Evolutionary conservation across 202 grass and related monocot genomes (phyloP).

Genomic region (Thinopyrum obtusiflorum): DNA sequence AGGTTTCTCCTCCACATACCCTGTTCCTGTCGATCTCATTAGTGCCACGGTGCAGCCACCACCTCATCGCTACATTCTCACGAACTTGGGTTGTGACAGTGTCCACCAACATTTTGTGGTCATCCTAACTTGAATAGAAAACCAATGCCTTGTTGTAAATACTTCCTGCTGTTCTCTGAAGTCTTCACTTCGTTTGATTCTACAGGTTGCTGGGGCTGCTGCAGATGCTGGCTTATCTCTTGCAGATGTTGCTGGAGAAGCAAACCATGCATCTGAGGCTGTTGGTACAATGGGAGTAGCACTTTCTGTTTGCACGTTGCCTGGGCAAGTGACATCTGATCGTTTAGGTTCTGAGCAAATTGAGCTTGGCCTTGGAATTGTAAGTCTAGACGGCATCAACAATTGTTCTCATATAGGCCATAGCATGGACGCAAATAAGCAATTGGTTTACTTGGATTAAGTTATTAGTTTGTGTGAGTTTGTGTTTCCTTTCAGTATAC

Average conservation of each 20-base stretch:
- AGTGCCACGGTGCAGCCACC: neutral
- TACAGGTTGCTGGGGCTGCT: slow-evolving; percentile 94
- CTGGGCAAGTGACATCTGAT: slow-evolving; percentile 93
- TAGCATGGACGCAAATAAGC: slow-evolving; percentile 9
- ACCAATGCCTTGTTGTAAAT: slow-evolving; percentile 15
- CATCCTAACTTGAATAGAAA: slow-evolving; percentile 7
- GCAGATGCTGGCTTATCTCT: slow-evolving; percentile 90
- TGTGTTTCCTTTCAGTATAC: slow-evolving; percentile 24
- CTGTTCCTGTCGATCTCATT: neutral
- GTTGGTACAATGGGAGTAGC: slow-evolving; percentile 99
- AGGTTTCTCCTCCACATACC: neutral
- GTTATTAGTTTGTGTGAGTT: slow-evolving; percentile 34
- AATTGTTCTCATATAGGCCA: slow-evolving; percentile 9
- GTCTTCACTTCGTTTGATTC: slow-evolving; percentile 26
- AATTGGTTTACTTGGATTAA: slow-evolving; percentile 27
- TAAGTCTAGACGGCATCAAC: slow-evolving; percentile 46
- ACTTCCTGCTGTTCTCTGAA: slow-evolving; percentile 19
- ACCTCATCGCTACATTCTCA: neutral
- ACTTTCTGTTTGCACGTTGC: slow-evolving; percentile 94
- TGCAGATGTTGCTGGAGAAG: slow-evolving; percentile 88
- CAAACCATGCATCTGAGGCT: slow-evolving; percentile 85
- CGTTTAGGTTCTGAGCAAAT: slow-evolving; percentile 84
- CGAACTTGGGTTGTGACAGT: neutral
- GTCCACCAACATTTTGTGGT: slow-evolving; percentile 10
- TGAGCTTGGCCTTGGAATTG: slow-evolving; percentile 99